Evolutionary conservation across 352 stramenopile genomes (phyloP).

Genomic region (Blastocystis sp.): DNA sequence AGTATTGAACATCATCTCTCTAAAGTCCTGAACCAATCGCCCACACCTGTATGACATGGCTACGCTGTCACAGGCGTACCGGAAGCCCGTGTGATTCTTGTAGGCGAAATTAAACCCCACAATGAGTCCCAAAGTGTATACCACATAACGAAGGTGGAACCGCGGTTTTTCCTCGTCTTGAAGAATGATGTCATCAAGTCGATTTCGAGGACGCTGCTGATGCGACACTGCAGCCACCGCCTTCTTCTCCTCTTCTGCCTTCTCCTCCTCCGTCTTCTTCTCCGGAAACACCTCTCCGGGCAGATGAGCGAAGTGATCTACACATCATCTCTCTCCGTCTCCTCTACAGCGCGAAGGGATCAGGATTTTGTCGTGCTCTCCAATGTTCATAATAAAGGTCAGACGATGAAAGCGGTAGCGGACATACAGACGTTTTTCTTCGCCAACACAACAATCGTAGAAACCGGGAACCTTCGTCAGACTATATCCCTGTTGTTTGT

Average conservation of each 20-base stretch:
- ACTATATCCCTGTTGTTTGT: background rate
- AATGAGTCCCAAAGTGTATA: background rate
- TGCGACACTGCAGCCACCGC: background rate
- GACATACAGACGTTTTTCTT: conserved; percentile 30
- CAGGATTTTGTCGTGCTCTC: background rate
- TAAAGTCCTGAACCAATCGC: background rate
- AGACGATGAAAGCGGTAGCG: background rate
- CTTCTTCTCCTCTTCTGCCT: conserved; percentile 12
- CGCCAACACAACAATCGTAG: conserved; percentile 34
- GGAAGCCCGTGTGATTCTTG: background rate
- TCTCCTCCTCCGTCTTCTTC: conserved; percentile 10
- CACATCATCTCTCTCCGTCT: background rate
- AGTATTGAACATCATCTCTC: background rate
- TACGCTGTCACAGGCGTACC: background rate
- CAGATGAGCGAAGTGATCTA: background rate
- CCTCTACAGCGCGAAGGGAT: background rate
- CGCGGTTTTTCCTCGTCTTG: background rate
- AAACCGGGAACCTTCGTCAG: conserved; percentile 7
- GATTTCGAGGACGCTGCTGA: background rate
- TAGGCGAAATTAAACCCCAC: background rate
- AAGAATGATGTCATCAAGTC: background rate
- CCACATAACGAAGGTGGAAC: conserved; percentile 24
- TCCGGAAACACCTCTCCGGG: background rate
- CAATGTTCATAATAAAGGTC: conserved; percentile 44
- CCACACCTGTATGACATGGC: background rate